A percentile compares a stretch with the other conserved stretches of the same genome.
Conservation (phyloP, 495 filamentous ascomycete species). For the Podospora pseudoanserina region DNA sequence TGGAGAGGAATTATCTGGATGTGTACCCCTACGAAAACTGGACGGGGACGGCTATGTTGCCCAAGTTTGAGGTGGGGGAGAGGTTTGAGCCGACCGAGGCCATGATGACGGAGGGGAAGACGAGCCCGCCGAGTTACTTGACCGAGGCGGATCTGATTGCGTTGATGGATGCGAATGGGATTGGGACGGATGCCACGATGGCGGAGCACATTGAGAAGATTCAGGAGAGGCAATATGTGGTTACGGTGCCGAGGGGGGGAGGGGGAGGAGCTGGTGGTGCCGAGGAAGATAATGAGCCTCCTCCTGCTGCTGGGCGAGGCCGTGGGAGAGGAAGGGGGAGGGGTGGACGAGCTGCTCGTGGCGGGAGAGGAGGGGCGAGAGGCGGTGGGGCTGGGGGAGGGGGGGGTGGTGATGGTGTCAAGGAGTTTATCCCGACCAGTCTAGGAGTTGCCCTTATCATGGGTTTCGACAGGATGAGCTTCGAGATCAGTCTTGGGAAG, state of each 20-base stretch:
- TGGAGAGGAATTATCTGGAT: slow-evolving; percentile 87
- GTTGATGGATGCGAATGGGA: slow-evolving; percentile 97
- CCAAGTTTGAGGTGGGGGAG: slow-evolving; percentile 72
- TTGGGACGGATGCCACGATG: slow-evolving; percentile 98
- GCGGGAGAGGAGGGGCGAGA: slow-evolving; percentile 42
- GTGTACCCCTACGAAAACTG: slow-evolving; percentile 96
- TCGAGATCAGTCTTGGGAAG: slow-evolving; percentile 88
- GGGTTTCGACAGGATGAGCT: slow-evolving; percentile 86
- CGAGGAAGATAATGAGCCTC: slow-evolving; percentile 31
- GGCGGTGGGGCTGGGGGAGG: slow-evolving; percentile 42
- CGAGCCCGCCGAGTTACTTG: slow-evolving; percentile 74
- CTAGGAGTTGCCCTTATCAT: slow-evolving; percentile 87
- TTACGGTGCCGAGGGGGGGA: slow-evolving; percentile 51
- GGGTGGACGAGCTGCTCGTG: slow-evolving; percentile 6
- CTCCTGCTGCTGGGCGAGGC: slow-evolving; percentile 35
- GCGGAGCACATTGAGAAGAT: slow-evolving; percentile 97
- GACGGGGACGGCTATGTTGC: slow-evolving; percentile 81
- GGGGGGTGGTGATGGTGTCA: slow-evolving; percentile 53
- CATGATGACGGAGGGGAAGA: slow-evolving; percentile 82
- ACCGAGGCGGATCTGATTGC: slow-evolving; percentile 97
- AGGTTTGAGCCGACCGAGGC: slow-evolving; percentile 85
- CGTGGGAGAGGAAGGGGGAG: slow-evolving; percentile 34
- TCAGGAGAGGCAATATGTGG: slow-evolving; percentile 81
- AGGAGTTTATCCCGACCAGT: slow-evolving; percentile 87
- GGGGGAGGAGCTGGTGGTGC: slow-evolving; percentile 33